A percentile compares a stretch with the other conserved stretches of the same genome.
phyloP scores from a whole-genome alignment of 169 alveolate genomes.

The Plasmodium knowlesi region DNA sequence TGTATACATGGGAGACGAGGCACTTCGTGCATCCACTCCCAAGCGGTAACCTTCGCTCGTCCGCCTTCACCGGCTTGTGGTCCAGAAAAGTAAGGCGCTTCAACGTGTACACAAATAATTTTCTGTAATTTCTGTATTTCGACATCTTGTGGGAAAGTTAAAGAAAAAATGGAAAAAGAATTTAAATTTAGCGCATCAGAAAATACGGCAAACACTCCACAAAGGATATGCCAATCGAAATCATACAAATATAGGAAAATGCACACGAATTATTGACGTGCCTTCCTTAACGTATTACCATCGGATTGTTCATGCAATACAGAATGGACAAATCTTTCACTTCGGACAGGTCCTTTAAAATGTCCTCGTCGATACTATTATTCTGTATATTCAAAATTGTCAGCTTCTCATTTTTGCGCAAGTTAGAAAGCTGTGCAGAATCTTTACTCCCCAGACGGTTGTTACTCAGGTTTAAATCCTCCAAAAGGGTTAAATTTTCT shows the following conservation, averaged over 20 bases:
- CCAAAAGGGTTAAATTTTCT: constrained; percentile 36
- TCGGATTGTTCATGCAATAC: constrained; percentile 63
- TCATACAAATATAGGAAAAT: not conserved
- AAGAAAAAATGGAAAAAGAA: not conserved
- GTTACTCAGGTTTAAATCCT: constrained; percentile 56
- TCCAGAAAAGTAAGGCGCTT: constrained; percentile 47
- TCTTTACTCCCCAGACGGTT: constrained; percentile 65
- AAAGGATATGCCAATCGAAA: not conserved
- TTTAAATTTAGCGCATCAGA: not conserved
- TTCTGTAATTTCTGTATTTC: constrained; percentile 53
- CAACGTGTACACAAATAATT: constrained; percentile 42
- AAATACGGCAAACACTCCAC: not conserved
- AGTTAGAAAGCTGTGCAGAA: not conserved
- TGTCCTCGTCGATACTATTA: constrained; percentile 55
- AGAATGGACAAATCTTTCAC: constrained; percentile 19
- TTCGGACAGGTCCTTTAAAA: constrained; percentile 6
- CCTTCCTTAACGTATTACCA: constrained; percentile 11
- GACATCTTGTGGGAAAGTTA: not conserved
- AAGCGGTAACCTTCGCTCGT: constrained; percentile 55
- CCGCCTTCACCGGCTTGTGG: constrained; percentile 50
- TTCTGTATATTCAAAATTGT: constrained; percentile 47
- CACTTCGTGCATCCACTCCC: not conserved
- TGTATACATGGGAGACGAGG: not conserved
- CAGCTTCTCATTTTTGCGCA: constrained; percentile 16
- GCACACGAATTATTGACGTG: not conserved